phyloP scores from a whole-genome alignment of 176 grass and related monocot genomes.

The Rhynchospora breviuscula region DNA sequence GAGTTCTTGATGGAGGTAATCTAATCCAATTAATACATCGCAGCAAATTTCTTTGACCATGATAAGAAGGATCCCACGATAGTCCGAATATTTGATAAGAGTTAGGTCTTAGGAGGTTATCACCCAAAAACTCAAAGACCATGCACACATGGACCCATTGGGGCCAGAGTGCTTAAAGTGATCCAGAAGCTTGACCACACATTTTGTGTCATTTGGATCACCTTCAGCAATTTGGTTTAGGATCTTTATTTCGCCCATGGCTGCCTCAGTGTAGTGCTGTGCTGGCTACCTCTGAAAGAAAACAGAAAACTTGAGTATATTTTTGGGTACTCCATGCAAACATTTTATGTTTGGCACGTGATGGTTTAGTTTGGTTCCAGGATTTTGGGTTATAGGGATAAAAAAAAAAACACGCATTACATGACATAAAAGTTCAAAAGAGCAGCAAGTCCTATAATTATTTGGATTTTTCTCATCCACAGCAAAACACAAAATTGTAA shows the following conservation, averaged over 20 bases:
- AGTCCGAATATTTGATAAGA: slow-evolving; percentile 84
- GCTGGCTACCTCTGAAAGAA: slow-evolving; percentile 65
- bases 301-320: slow-evolving; percentile 17
- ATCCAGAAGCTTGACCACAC: slow-evolving; percentile 95
- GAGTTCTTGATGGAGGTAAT: slow-evolving; percentile 75
- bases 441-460: background rate
- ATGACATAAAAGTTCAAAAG: background rate
- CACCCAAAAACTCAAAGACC: slow-evolving; percentile 99
- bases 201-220: slow-evolving; percentile 55
- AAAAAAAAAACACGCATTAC: background rate
- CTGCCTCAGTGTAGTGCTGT: slow-evolving; percentile 92
- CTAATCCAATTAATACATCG: slow-evolving; percentile 73
- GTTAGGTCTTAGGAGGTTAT: slow-evolving; percentile 94
- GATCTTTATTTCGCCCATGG: slow-evolving; percentile 99
- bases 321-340: background rate
- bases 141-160: slow-evolving; percentile 95
- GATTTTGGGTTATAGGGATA: background rate
- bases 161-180: slow-evolving; percentile 97
- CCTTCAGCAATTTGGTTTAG: slow-evolving; percentile 89
- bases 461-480: background rate
- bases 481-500: background rate
- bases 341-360: background rate
- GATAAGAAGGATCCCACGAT: slow-evolving; percentile 59
- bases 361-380: background rate
- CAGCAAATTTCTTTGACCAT: slow-evolving; percentile 93